Evolutionary conservation across 768 basidiomycete genomes (phyloP).

Genomic region (Tephrocybe sp.): DNA sequence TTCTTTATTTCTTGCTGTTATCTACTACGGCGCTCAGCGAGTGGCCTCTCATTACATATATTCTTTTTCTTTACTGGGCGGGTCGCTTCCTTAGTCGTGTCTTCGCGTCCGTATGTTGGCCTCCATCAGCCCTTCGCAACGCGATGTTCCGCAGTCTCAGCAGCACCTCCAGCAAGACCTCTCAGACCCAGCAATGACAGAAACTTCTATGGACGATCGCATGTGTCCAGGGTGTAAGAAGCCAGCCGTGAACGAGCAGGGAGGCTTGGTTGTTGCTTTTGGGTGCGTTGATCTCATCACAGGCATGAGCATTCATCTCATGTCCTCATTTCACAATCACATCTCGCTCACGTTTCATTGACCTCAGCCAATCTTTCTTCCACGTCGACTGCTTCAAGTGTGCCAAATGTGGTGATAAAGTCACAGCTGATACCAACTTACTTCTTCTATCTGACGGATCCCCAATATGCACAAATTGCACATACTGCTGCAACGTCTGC

Average conservation of each 20-base stretch:
- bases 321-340: background rate
- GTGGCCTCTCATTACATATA: conserved; percentile 18
- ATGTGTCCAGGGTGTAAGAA: conserved; percentile 81
- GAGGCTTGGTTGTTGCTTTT: conserved; percentile 92
- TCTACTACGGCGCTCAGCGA: conserved; percentile 27
- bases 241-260: conserved; percentile 78
- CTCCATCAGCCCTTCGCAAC: conserved; percentile 25
- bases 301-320: background rate
- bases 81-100: conserved; percentile 5
- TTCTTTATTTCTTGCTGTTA: conserved; percentile 17
- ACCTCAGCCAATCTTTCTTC: conserved; percentile 83
- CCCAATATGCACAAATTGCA: conserved; percentile 94
- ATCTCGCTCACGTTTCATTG: conserved; percentile 1
- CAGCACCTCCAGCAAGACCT: conserved; percentile 27
- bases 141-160: conserved; percentile 25
- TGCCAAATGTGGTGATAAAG: conserved; percentile 90
- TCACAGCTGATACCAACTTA: conserved; percentile 97
- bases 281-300: conserved; percentile 59
- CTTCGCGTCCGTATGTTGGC: conserved; percentile 22
- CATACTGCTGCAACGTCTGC: conserved; percentile 95
- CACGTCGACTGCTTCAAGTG: conserved; percentile 96
- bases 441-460: conserved; percentile 94
- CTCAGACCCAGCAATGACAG: conserved; percentile 17
- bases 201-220: conserved; percentile 49
- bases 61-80: conserved; percentile 16